A percentile compares a stretch with the other conserved stretches of the same genome.
phyloP scores from a whole-genome alignment of 2,329 filamentous ascomycete genomes.

The Ophiocordyceps camponoti-floridani region DNA sequence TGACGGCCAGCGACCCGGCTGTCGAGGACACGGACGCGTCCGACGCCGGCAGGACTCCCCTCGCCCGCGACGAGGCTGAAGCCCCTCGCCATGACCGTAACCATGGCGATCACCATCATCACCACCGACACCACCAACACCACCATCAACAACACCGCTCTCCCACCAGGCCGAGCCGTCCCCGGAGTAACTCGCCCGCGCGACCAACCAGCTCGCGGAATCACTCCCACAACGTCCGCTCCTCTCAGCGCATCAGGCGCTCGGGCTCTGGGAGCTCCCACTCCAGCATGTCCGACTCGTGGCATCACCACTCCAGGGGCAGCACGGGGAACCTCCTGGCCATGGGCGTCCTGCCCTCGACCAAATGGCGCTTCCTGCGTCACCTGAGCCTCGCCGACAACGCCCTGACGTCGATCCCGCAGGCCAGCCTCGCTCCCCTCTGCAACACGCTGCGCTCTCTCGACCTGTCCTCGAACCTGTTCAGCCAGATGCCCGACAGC shows the following conservation, averaged over 20 bases:
- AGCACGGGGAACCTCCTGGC: constrained; percentile 65
- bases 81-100: constrained; percentile 8
- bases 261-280: constrained; percentile 89
- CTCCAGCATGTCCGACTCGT: constrained; percentile 51
- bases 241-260: constrained; percentile 58
- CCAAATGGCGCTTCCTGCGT: constrained; percentile 88
- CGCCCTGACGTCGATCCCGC: constrained; percentile 62
- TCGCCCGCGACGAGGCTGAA: constrained; percentile 28
- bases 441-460: constrained; percentile 80
- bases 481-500: constrained; percentile 86
- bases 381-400: constrained; percentile 90
- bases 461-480: constrained; percentile 82
- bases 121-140: constrained; percentile 4
- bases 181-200: constrained; percentile 64
- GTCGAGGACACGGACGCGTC: constrained; percentile 21
- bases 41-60: constrained; percentile 19
- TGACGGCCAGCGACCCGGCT: constrained; percentile 31
- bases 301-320: constrained; percentile 42
- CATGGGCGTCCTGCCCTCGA: constrained; percentile 55
- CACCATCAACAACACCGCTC: constrained; percentile 14
- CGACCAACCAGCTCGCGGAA: constrained; percentile 63
- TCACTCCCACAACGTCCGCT: constrained; percentile 46
- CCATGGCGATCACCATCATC: no score
- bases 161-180: constrained; percentile 28
- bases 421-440: constrained; percentile 60